Evolutionary conservation across 768 basidiomycete species (phyloP), one percentile per base, ranked within the genome.

Genomic region (Agaricus subrufescens): DNA sequence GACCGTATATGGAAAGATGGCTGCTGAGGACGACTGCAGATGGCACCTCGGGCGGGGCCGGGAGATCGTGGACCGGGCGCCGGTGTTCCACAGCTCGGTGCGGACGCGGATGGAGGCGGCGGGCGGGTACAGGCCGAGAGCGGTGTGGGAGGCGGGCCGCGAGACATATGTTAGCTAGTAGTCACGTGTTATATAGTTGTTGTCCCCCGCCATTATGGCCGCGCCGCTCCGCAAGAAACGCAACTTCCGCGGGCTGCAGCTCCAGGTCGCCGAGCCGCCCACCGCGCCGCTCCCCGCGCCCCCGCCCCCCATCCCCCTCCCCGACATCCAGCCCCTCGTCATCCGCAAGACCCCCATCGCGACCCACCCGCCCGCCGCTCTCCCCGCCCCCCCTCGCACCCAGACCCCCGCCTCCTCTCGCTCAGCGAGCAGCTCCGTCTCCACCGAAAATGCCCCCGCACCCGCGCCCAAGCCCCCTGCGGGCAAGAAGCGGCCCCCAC

Each of bases 171-270:
- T 71, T 72, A 60, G 66, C 31, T 1, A 38, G 26, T 40, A 46
- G 48, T 52, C 49, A 51, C 56, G 50, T 57, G 56, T 26, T 52
- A 30, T 29, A 31, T 52, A 47, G 30, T 34, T 34, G 26, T 48
- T 46, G 46, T 48, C 45, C 42, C 19, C 60, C 58, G 52, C 64
- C 59, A 57, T 59, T 49, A 79, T 79, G 76, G 69, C 75, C 39
- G 80, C 81, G 39, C 84, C 55, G 12, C 48, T 91, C 59, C 87
- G 91, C 71, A 91, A 92, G 80, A 94, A 94, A 70, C 85, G 92
- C 60, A 94, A 94, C 69, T 93, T 92, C 81, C 94, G 92, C 72
- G 85, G 81, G 39, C 81, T 94, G 8, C 84, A 87, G 73, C 84
- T 94, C 67, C 78, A 82, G 62, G 84, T 87, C 56, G 59, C 78